Evolutionary conservation across 768 basidiomycete species (phyloP).

Genomic region (Russula brevipes): DNA sequence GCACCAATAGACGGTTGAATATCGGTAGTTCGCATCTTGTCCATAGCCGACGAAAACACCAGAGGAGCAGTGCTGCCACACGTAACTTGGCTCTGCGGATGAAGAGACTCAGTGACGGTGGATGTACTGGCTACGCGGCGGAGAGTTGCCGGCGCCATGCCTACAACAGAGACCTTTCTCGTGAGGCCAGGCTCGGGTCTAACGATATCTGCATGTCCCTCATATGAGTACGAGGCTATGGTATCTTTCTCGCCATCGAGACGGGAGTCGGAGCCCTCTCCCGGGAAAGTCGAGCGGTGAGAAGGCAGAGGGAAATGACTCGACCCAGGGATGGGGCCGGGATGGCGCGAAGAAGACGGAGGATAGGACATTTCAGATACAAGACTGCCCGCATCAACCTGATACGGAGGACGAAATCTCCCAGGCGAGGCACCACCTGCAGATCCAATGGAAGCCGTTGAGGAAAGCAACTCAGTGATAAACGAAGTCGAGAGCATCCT

Average conservation of each 20-base stretch:
- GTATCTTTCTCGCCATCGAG: slow-evolving; percentile 9
- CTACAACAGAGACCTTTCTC: slow-evolving; percentile 32
- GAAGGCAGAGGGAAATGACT: slow-evolving; percentile 12
- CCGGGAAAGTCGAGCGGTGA: not conserved
- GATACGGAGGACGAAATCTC: slow-evolving; percentile 32
- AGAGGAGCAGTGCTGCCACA: slow-evolving; percentile 15
- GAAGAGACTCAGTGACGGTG: slow-evolving; percentile 1
- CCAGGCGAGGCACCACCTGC: slow-evolving; percentile 10
- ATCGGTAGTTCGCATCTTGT: not conserved
- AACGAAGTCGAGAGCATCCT: slow-evolving; percentile 55
- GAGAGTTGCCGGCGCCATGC: slow-evolving; percentile 34
- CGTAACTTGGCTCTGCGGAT: slow-evolving; percentile 6
- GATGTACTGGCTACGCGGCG: slow-evolving; percentile 24
- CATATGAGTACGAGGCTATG: slow-evolving; percentile 17
- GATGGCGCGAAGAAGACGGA: slow-evolving; percentile 20
- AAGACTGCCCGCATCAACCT: slow-evolving; percentile 26
- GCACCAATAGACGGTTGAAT: not conserved
- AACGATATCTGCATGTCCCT: not conserved
- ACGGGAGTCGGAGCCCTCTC: not conserved
- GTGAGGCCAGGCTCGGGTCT: slow-evolving; percentile 21
- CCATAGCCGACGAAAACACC: not conserved
- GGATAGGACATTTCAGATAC: slow-evolving; percentile 55
- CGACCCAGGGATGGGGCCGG: slow-evolving; percentile 24
- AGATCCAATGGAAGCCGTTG: slow-evolving; percentile 20
- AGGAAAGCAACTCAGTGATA: slow-evolving; percentile 50